Evolutionary conservation across 108 stramenopile species (phyloP), one percentile per base, ranked within the genome.

Genomic region (Cyclostephanos invisitatus): DNA sequence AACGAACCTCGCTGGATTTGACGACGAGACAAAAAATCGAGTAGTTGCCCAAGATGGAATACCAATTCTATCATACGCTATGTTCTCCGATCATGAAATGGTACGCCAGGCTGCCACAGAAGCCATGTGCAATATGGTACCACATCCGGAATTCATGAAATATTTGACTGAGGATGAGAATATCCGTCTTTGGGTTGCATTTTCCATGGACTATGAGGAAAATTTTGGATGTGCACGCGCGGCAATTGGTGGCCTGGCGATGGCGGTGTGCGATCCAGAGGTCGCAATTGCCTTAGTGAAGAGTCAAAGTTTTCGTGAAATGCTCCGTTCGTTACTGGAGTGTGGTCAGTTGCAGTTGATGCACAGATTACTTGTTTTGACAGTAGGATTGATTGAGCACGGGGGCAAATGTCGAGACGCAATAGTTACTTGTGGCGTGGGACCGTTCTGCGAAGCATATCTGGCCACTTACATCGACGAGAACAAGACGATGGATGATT

Each of bases 71-170:
- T 85, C 86, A 55, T 98, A 91, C 77, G 83, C 91, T 66, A 97
- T 94, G 97, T 98, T 96, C 80, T 89, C 90, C 11, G 96, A 98
- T 54, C 93, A 99, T 62, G 87, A 86, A 35, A 80, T 98, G 94
- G 96, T 99, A 9, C 85, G 96, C 38, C 84, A 89, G 53, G 98
- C 99, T 22, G 96, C 96, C 22, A 97, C 98, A 14, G 98, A 99
- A 83, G 93, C 95, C 24, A 53, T 98, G 81, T 80, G 85, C 72
- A 99, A 99, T 82, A 81, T 99, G 80, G 73, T 96, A 0, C 87
- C 87, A 10, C 84, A 95, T 74, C 82, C 90, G 36, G 66, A 81
- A 29, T 83, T 97, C 73, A 81, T 97, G 76, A 70, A 91, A 53
- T 65, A 89, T 68, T 77, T 98, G 44, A 20, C 40, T 29, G 81